These are phyloP conservation scores for Xylariaceae sp. DNA, from an alignment of 2,329 filamentous ascomycete genomes.

Conservation along the genomic window DNA sequence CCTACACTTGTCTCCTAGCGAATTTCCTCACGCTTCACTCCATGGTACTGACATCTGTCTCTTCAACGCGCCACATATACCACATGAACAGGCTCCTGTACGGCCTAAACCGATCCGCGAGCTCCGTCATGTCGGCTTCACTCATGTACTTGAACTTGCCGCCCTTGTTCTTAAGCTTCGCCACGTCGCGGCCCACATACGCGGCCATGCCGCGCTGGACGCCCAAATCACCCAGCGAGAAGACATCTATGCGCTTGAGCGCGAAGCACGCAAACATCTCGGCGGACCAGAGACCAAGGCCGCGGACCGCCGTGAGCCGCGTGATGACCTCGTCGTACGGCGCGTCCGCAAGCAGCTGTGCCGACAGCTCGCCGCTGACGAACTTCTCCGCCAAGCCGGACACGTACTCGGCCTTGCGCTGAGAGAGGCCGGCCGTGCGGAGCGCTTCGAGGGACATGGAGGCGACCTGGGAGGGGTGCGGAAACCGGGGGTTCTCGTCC, in stretches of 20 bases:
- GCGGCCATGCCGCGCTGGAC: slow-evolving; percentile 95
- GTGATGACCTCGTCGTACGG: slow-evolving; percentile 86
- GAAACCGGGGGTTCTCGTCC: slow-evolving; percentile 58
- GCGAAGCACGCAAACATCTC: slow-evolving; percentile 98
- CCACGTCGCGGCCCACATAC: slow-evolving; percentile 81
- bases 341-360: slow-evolving; percentile 76
- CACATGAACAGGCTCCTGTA: slow-evolving; percentile 96
- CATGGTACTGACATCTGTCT: slow-evolving; percentile 73
- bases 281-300: slow-evolving; percentile 87
- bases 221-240: slow-evolving; percentile 88
- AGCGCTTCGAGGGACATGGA: slow-evolving; percentile 67
- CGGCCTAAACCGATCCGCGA: slow-evolving; percentile 79
- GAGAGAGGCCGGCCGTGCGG: slow-evolving; percentile 85
- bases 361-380: slow-evolving; percentile 72
- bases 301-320: slow-evolving; percentile 82
- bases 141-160: slow-evolving; percentile 99
- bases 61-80: slow-evolving; percentile 93
- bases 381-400: slow-evolving; percentile 86
- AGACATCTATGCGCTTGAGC: slow-evolving; percentile 93
- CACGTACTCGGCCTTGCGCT: slow-evolving; percentile 96
- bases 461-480: slow-evolving; percentile 75
- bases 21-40: slow-evolving; percentile 44
- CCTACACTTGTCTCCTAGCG: no score
- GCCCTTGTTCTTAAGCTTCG: slow-evolving; percentile 76
- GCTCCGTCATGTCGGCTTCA: slow-evolving; percentile 88